These are phyloP conservation scores for Chlorella variabilis DNA, from an alignment of 163 green algal species.

Conservation along the genomic window DNA sequence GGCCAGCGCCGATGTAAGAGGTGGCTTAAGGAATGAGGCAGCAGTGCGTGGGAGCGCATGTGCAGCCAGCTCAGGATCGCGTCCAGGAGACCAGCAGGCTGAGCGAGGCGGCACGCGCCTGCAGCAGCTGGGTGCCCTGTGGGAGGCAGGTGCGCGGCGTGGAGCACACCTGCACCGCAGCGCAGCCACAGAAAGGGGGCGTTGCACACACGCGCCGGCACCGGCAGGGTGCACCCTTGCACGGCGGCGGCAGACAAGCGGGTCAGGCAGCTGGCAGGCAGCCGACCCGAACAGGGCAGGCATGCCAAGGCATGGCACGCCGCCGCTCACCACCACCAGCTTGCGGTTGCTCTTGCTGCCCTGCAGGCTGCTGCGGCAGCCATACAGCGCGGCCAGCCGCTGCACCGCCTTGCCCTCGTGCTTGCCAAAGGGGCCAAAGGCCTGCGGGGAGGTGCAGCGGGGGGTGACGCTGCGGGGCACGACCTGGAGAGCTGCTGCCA, in stretches of 20 bases:
- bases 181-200: not conserved
- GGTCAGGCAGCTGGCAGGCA: not conserved
- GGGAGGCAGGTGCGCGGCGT: conserved; percentile 42
- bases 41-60: no score
- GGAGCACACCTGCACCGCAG: not conserved
- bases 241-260: no score
- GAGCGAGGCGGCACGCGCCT: not conserved
- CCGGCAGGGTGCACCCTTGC: no score
- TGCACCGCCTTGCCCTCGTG: conserved; percentile 32
- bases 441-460: not conserved
- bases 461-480: no score
- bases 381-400: conserved; percentile 61
- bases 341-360: conserved; percentile 55
- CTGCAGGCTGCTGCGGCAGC: conserved; percentile 49
- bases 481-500: no score
- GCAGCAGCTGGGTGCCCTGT: conserved; percentile 23
- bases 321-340: conserved; percentile 49
- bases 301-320: not conserved
- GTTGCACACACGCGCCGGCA: no score
- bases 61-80: no score
- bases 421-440: conserved; percentile 47
- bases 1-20: no score
- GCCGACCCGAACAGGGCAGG: no score
- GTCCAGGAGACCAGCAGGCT: no score
- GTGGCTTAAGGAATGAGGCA: no score